Conservation (phyloP, 2,329 filamentous ascomycete genomes). For the Talaromyces rugulosus region DNA sequence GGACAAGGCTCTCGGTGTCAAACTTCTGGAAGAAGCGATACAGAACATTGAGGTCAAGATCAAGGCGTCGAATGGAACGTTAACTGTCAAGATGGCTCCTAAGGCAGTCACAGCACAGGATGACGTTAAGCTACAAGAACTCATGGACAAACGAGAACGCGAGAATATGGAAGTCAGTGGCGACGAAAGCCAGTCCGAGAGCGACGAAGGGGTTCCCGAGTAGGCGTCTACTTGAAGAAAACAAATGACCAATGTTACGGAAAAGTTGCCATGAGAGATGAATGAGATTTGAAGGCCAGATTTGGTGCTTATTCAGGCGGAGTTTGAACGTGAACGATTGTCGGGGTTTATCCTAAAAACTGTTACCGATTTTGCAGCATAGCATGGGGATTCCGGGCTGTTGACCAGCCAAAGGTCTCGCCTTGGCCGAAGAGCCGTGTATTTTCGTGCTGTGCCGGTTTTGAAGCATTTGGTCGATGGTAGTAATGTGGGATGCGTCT, state of each 20-base stretch:
- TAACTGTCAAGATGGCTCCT: constrained; percentile 94
- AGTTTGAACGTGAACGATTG: constrained; percentile 2
- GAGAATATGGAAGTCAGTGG: constrained; percentile 98
- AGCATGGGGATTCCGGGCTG: constrained; percentile 3
- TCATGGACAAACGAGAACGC: constrained; percentile 98
- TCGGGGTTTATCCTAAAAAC: background rate
- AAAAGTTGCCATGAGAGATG: background rate
- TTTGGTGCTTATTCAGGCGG: background rate
- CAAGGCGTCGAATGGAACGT: constrained; percentile 69
- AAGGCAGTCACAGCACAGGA: constrained; percentile 99
- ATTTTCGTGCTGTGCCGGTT: background rate
- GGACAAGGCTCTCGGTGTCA: constrained; percentile 85
- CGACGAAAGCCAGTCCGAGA: constrained; percentile 93
- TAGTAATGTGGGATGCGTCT: background rate
- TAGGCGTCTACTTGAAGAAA: constrained; percentile 19
- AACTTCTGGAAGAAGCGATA: constrained; percentile 82
- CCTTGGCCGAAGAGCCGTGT: background rate
- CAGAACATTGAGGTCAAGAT: constrained; percentile 80
- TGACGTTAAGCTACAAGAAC: constrained; percentile 89
- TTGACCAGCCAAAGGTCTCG: background rate
- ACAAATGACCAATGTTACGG: background rate
- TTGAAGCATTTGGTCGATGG: background rate
- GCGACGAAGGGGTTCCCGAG: constrained; percentile 75
- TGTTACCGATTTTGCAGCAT: background rate
- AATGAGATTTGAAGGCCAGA: background rate